Base-by-base conservation (phyloP, 108 stramenopile genomes). In the Cyclostephanos tholiformis region DNA sequence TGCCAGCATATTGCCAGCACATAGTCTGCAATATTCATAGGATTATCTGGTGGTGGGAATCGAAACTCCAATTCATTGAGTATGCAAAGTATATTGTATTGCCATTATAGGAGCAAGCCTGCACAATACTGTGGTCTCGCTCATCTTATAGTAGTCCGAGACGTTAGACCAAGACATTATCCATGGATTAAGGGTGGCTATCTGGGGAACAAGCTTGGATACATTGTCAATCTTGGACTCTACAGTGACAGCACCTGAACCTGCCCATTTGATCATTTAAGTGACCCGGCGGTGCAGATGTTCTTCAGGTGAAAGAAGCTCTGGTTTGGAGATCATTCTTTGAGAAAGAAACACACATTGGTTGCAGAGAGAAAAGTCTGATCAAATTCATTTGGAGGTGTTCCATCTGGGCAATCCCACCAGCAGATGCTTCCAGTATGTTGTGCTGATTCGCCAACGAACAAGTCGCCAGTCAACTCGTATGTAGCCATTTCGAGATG, bases 31-130 rank as follows among this genome's bases (percentile, higher is more conserved):
- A 73, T 79, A 22, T 79, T 79, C 53, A 79, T 67, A 0, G 78
- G 78, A 61, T 79, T 79, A 9, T 35, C 26, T 26, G 78, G 72
- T 20, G 66, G 72, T 14, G 78, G 78, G 20, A 66, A 62, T 6
- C 78, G 72, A 36, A 36, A 36, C 36, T 36, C 78, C 78, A 79
- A 39, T 79, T 79, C 78, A 79, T 79, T 8, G 78, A 79, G 26
- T 79, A 79, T 17, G 53, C 72, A 36, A 68, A 79, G 61, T 79
- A 72, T 17, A 79, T 23, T 22, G 65, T 67, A 19, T 68, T 20
- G 16, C 74, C 66, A 19, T 68, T 19, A 19, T 1, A 9, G 52
- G 72, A 74, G 30, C 78, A 79, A 20, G 30, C 38, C 14, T 20
- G 22, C 2, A 72, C 78, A 64, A 74, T 44, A 0, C 26, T 14